phyloP scores from a whole-genome alignment of 2,329 filamentous ascomycete genomes.

The Trichocomaceae sp. region DNA sequence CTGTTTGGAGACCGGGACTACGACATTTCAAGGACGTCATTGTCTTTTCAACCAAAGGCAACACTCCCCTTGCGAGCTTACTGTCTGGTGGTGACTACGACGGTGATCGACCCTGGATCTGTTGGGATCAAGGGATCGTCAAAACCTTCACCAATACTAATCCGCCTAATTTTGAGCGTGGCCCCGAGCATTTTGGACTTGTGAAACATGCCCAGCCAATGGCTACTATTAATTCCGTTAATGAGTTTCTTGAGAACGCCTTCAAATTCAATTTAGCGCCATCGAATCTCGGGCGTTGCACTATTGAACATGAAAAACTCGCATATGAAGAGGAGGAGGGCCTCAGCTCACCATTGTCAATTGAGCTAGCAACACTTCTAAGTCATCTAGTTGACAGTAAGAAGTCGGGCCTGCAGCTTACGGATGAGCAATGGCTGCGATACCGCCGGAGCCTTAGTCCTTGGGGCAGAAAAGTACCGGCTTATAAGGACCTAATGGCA shows the following conservation, averaged over 20 bases:
- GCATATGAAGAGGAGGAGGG: constrained; percentile 49
- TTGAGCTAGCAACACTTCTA: constrained; percentile 36
- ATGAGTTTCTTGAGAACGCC: constrained; percentile 37
- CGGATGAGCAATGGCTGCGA: constrained; percentile 32
- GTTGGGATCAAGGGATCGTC: constrained; percentile 52
- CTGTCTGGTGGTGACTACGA: constrained; percentile 61
- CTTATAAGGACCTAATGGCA: constrained; percentile 29
- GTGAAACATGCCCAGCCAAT: constrained; percentile 39
- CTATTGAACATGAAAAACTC: constrained; percentile 44
- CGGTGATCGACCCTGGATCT: constrained; percentile 55
- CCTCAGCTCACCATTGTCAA: constrained; percentile 28
- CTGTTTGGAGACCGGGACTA: constrained; percentile 46
- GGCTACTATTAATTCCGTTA: constrained; percentile 30
- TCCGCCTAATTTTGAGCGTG: constrained; percentile 31
- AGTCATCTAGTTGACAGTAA: constrained; percentile 42
- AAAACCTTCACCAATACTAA: constrained; percentile 48
- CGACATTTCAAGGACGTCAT: constrained; percentile 52
- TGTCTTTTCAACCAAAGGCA: constrained; percentile 50
- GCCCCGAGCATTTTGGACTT: constrained; percentile 44
- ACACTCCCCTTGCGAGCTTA: constrained; percentile 50
- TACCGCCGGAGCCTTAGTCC: constrained; percentile 31
- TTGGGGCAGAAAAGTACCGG: constrained; percentile 24
- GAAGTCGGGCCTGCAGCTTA: constrained; percentile 40
- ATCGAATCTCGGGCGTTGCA: constrained; percentile 48
- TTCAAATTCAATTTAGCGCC: constrained; percentile 44